Conservation (phyloP, 306 rosid species). For the Prunus kanzakura region DNA sequence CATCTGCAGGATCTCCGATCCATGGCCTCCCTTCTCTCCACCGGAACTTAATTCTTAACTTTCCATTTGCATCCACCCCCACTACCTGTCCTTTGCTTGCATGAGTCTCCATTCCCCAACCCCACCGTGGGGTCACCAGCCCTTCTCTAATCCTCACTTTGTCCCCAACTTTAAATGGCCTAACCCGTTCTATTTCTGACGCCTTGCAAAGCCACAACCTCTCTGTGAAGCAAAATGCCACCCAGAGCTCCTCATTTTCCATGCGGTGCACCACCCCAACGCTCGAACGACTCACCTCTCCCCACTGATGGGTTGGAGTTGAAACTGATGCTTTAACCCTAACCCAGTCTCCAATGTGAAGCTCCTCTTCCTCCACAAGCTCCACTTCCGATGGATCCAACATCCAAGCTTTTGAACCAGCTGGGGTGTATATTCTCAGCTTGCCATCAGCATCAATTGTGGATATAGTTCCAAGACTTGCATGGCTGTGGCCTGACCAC, state of each 20-base stretch:
- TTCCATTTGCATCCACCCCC: slow-evolving; percentile 96
- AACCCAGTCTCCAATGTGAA: slow-evolving; percentile 85
- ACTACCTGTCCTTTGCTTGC: slow-evolving; percentile 86
- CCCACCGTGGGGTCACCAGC: slow-evolving; percentile 84
- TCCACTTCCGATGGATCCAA: slow-evolving; percentile 92
- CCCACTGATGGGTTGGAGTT: slow-evolving; percentile 95
- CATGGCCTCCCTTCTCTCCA: slow-evolving; percentile 99
- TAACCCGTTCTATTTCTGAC: slow-evolving; percentile 68
- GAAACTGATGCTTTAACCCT: slow-evolving; percentile 72
- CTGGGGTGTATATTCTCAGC: slow-evolving; percentile 85
- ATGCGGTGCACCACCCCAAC: slow-evolving; percentile 85
- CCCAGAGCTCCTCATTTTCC: slow-evolving; percentile 83
- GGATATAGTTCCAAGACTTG: slow-evolving; percentile 71
- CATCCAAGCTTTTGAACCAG: slow-evolving; percentile 93
- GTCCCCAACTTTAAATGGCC: slow-evolving; percentile 79
- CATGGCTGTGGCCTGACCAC: slow-evolving; percentile 90
- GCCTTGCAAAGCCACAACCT: slow-evolving; percentile 91
- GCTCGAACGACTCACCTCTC: slow-evolving; percentile 86
- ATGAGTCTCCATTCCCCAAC: slow-evolving; percentile 99
- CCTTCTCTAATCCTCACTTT: slow-evolving; percentile 86
- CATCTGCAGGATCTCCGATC: slow-evolving; percentile 96
- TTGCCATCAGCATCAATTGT: slow-evolving; percentile 93
- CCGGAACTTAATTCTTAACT: slow-evolving; percentile 80
- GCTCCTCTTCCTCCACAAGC: slow-evolving; percentile 73
- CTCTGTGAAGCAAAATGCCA: slow-evolving; percentile 79